Evolutionary conservation across 805 yeast genomes (phyloP).

Genomic region (Yamadazyma olivae): DNA sequence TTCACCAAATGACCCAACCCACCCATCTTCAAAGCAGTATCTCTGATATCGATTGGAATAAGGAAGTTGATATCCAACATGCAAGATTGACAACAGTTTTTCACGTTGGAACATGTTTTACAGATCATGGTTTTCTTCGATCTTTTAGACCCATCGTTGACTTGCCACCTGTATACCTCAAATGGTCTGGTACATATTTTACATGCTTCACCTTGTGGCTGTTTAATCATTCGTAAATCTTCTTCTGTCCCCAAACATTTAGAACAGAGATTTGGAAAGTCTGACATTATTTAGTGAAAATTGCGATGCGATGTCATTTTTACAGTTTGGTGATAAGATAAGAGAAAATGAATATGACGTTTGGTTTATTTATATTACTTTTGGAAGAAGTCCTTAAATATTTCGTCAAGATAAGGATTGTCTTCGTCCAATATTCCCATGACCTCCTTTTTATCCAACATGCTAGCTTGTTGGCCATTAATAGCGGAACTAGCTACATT

Average conservation of each 20-base stretch:
- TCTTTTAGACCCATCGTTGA: constrained; percentile 36
- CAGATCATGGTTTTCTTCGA: constrained; percentile 71
- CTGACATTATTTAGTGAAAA: not conserved
- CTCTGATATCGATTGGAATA: constrained; percentile 75
- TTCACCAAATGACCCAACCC: constrained; percentile 30
- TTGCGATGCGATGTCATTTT: not conserved
- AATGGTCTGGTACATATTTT: constrained; percentile 82
- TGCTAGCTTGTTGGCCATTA: too few species aligned
- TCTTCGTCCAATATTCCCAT: too few species aligned
- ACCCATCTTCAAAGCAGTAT: constrained; percentile 74
- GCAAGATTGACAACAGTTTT: constrained; percentile 87
- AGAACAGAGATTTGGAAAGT: constrained; percentile 43
- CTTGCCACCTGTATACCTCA: constrained; percentile 75
- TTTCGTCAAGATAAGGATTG: constrained; percentile 5
- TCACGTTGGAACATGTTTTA: constrained; percentile 69
- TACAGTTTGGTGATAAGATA: not conserved
- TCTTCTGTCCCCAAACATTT: constrained; percentile 67
- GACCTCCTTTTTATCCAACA: too few species aligned
- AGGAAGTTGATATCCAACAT: constrained; percentile 79
- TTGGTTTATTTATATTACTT: not conserved
- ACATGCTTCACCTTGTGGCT: constrained; percentile 74
- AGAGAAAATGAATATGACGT: not conserved
- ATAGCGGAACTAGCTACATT: too few species aligned
- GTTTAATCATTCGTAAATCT: constrained; percentile 68
- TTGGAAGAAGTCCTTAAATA: constrained; percentile 11